Evolutionary conservation across 257 asterid genomes (phyloP).

Genomic region (Gardenia jasminoides): DNA sequence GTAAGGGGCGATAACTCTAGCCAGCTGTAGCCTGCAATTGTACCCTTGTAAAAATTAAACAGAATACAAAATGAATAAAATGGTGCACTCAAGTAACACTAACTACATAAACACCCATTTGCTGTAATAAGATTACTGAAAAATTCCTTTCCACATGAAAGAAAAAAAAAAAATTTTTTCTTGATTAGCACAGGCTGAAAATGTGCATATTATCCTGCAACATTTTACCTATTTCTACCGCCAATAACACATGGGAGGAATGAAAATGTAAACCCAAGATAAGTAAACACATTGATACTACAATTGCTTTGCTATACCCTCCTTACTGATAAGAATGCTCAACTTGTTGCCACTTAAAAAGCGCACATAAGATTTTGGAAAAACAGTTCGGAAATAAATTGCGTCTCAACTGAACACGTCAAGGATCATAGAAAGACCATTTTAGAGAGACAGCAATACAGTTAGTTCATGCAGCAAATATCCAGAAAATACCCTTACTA

Average conservation of each 20-base stretch:
- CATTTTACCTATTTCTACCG: background rate
- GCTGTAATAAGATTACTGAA: background rate
- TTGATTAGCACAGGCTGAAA: background rate
- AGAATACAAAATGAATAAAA: background rate
- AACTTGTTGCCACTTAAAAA: background rate
- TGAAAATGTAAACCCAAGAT: background rate
- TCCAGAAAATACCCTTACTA: background rate
- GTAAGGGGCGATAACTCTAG: conserved; percentile 82
- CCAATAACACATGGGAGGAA: background rate
- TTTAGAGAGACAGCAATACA: background rate
- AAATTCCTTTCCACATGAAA: background rate
- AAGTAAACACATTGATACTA: background rate
- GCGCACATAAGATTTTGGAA: background rate
- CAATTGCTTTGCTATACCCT: background rate
- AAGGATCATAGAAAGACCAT: background rate
- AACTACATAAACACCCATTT: background rate
- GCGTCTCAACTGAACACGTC: background rate
- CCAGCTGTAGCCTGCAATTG: conserved; percentile 80
- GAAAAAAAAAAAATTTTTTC: too few relatives aligned
- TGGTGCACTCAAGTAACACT: background rate
- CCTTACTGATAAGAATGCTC: background rate
- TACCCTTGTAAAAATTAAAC: conserved; percentile 4
- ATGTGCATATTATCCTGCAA: background rate
- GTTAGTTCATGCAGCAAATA: background rate
- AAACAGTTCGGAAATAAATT: background rate